Percentiles rank a stretch among this genome's conserved stretches.
Conservation (phyloP, 2,329 filamentous ascomycete genomes). For the Penicillium corylophilum region DNA sequence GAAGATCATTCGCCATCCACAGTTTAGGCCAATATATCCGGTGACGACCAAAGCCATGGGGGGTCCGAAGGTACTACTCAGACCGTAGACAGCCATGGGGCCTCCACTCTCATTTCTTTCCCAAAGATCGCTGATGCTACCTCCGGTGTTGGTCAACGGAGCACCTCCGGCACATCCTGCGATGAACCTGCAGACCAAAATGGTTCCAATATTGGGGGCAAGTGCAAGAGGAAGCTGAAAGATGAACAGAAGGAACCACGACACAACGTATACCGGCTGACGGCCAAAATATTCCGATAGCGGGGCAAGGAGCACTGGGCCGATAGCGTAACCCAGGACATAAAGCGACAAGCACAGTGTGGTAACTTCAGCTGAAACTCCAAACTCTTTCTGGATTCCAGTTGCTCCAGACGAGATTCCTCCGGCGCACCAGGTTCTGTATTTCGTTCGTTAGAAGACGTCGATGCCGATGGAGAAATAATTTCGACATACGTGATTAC, state of each 20-base stretch:
- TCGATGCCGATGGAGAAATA: not conserved
- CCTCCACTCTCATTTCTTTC: constrained; percentile 31
- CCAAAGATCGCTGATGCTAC: constrained; percentile 34
- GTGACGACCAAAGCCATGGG: constrained; percentile 36
- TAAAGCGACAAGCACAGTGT: constrained; percentile 35
- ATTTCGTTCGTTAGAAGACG: not conserved
- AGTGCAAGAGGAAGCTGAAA: constrained; percentile 31
- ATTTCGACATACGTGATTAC: constrained; percentile 28
- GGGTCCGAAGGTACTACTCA: constrained; percentile 37
- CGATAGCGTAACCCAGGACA: constrained; percentile 30
- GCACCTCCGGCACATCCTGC: constrained; percentile 33
- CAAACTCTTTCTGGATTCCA: constrained; percentile 26
- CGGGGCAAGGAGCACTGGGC: constrained; percentile 31
- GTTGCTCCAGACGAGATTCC: constrained; percentile 30
- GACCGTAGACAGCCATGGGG: constrained; percentile 37
- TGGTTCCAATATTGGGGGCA: constrained; percentile 30
- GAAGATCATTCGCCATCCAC: constrained; percentile 58
- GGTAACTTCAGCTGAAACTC: constrained; percentile 30
- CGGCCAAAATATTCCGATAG: constrained; percentile 39
- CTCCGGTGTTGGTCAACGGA: constrained; percentile 35
- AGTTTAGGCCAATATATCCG: constrained; percentile 35
- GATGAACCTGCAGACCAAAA: constrained; percentile 31
- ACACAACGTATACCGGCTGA: constrained; percentile 34
- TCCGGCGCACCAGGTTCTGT: constrained; percentile 28
- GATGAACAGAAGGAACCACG: constrained; percentile 32